Percentiles rank a stretch among this genome's conserved stretches.
Evolutionary conservation across 78 protist species (phyloP).

Genomic region (Emiliania huxleyi): DNA sequence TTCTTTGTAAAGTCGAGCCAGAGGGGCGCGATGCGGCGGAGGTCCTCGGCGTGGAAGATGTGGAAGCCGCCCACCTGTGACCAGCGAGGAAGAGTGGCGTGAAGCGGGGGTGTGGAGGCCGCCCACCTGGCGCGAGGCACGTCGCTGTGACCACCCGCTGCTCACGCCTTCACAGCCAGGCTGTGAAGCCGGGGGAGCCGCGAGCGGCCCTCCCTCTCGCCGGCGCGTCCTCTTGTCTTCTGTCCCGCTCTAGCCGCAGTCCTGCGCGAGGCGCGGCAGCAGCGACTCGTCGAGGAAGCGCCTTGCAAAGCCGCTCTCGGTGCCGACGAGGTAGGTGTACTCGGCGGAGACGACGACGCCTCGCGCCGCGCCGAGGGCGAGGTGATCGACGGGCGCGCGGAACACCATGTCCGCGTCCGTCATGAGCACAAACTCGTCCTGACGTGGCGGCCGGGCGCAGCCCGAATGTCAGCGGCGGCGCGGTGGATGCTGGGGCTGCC

Average conservation of each 20-base stretch:
- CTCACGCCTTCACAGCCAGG: too few relatives aligned
- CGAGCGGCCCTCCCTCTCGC: too few relatives aligned
- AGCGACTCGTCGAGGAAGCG: neutral
- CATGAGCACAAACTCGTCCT: neutral
- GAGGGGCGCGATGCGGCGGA: neutral
- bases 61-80: slow-evolving; percentile 15
- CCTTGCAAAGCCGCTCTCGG: neutral
- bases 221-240: too few relatives aligned
- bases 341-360: neutral
- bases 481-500: too few relatives aligned
- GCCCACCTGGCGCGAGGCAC: too few relatives aligned
- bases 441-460: too few relatives aligned
- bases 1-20: slow-evolving; percentile 18
- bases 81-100: neutral
- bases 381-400: neutral
- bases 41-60: slow-evolving; percentile 6
- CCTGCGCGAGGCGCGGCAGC: neutral
- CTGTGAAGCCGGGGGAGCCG: too few relatives aligned
- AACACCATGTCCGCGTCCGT: slow-evolving; percentile 1
- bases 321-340: slow-evolving; percentile 25
- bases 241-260: too few relatives aligned
- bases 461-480: neutral
- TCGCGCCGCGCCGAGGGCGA: neutral
- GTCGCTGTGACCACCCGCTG: too few relatives aligned
- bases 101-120: too few relatives aligned